Evolutionary conservation across 257 asterid genomes (phyloP).

Genomic region (Gentiana straminea): DNA sequence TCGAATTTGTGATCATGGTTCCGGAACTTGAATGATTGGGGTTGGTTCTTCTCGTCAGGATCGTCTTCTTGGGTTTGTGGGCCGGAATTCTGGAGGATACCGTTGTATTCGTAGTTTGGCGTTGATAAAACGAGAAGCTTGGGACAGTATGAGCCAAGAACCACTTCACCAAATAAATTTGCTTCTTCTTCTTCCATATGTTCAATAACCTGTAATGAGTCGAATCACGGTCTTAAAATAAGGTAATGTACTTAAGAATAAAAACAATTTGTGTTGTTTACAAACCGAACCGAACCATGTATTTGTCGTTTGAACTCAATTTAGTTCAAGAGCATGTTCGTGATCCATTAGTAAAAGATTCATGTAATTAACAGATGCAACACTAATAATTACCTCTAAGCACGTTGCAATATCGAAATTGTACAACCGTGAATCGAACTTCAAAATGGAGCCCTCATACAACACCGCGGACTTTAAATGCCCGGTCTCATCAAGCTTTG

Average conservation of each 20-base stretch:
- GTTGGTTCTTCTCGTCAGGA: constrained; percentile 48
- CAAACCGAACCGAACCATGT: too few relatives aligned
- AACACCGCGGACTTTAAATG: constrained; percentile 54
- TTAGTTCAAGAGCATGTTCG: too few relatives aligned
- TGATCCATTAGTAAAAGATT: too few relatives aligned
- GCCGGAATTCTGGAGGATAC: constrained; percentile 64
- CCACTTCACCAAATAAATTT: constrained; percentile 59
- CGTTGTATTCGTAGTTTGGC: constrained; percentile 88
- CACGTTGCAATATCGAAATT: constrained; percentile 88
- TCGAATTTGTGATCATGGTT: constrained; percentile 94
- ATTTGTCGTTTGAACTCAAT: too few relatives aligned
- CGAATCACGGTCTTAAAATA: neutral
- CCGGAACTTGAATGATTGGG: constrained; percentile 53
- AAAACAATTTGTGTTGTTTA: too few relatives aligned
- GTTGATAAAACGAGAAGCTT: constrained; percentile 74
- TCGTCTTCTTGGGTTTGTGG: constrained; percentile 53
- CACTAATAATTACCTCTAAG: constrained; percentile 64
- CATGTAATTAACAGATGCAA: neutral
- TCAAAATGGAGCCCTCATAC: constrained; percentile 64
- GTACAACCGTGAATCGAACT: constrained; percentile 54
- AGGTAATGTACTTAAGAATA: too few relatives aligned
- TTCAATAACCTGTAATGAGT: constrained; percentile 61
- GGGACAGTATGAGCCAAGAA: constrained; percentile 58
- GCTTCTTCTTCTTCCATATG: constrained; percentile 96
- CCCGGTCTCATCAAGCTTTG: constrained; percentile 42